phyloP scores from a whole-genome alignment of 441 rosid genomes.

The Euphorbia schlechtendalii region DNA sequence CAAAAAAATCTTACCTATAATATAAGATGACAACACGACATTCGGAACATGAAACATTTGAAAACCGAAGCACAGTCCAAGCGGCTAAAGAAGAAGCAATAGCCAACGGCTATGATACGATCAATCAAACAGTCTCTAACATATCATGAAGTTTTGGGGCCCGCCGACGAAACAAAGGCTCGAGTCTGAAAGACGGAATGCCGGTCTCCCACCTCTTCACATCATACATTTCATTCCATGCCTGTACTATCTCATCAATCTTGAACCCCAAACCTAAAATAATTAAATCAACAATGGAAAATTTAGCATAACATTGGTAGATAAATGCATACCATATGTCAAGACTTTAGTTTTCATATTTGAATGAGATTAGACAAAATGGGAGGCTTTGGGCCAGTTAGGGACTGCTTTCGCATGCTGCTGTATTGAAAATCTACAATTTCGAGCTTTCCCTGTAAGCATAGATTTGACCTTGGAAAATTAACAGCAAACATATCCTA shows the following conservation, averaged over 20 bases:
- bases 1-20: too few relatives aligned
- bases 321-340: too few relatives aligned
- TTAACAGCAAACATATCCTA: too few relatives aligned
- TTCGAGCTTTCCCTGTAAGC: too few relatives aligned
- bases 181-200: slow-evolving; percentile 83
- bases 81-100: slow-evolving; percentile 19
- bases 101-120: not conserved
- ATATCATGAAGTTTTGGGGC: slow-evolving; percentile 69
- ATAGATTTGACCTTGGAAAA: too few relatives aligned
- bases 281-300: too few relatives aligned
- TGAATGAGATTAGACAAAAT: too few relatives aligned
- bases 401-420: too few relatives aligned
- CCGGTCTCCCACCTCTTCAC: slow-evolving; percentile 92
- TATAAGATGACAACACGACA: not conserved
- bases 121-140: slow-evolving; percentile 32
- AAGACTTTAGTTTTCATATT: too few relatives aligned
- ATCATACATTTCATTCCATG: slow-evolving; percentile 99
- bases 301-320: too few relatives aligned
- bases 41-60: slow-evolving; percentile 17
- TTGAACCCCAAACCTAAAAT: slow-evolving; percentile 73
- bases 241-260: slow-evolving; percentile 91
- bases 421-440: too few relatives aligned
- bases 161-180: slow-evolving; percentile 80
- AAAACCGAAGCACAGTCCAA: slow-evolving; percentile 22
- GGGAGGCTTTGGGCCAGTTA: too few relatives aligned